Evolutionary conservation across 108 stramenopile genomes (phyloP), one percentile per base, ranked within the genome.

Genomic region (Nitzschia sp.): DNA sequence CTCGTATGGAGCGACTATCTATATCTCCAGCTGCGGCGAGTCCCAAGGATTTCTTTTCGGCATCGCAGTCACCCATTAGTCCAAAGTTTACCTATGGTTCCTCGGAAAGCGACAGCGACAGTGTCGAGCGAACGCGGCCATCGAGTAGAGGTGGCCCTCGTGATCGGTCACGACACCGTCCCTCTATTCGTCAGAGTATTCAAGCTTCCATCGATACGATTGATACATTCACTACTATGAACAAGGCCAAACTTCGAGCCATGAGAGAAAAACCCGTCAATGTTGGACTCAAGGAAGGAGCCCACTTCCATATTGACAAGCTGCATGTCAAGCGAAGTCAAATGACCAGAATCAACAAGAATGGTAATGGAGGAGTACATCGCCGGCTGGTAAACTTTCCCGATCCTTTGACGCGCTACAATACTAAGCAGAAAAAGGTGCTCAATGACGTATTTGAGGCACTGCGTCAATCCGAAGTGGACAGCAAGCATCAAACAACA

Each of bases 291-390:
- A 63, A 63, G 28, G 46, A 62, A 28, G 74, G 74, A 28, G 59
- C 74, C 1, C 54, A 59, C 19, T 75, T 75, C 55, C 74, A 75
- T 63, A 34, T 75, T n/a, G 67, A 75, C n/a, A 75, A 75, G 46
- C 38, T 75, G 46, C 23, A 45, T 6, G 74, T 75, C 47, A 68
- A 68, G 46, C 56, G 67, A 13, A 55, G 54, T 19, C 51, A 62
- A 23, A 25, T 38, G 30, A 38, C 28, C 1, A 36, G 46, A 0
- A 18, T 26, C 25, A 27, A 19, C 9, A 67, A 45, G 11, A 2
- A 25, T 31, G 2, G 8, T 1, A 19, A 19, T 21, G 54, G 27
- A 17, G 25, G 27, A 25, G 18, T 29, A 8, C 49, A 36, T 1
- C 59, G 47, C 2, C 58, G 67, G 11, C 36, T 75, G 1, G 54